Conservation (phyloP, 306 rosid species). For the Rosa chinensis region DNA sequence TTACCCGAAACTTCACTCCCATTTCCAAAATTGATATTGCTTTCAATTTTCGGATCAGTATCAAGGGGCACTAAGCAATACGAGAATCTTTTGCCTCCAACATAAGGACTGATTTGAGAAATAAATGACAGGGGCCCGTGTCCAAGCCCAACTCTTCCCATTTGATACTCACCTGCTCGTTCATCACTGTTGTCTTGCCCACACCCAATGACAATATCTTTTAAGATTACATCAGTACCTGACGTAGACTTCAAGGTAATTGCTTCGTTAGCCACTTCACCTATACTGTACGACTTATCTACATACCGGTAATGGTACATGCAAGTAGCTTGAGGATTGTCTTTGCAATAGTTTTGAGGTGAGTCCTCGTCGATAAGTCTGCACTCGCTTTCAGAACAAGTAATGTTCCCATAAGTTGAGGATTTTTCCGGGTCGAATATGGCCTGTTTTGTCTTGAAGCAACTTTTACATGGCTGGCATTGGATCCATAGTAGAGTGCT, state of each 20-base stretch:
- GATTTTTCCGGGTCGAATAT: constrained; percentile 51
- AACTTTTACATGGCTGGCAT: constrained; percentile 42
- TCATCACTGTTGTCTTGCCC: constrained; percentile 42
- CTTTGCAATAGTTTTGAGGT: not conserved
- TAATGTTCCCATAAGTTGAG: constrained; percentile 31
- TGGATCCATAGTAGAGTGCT: constrained; percentile 59
- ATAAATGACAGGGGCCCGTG: constrained; percentile 50
- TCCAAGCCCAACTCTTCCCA: constrained; percentile 55
- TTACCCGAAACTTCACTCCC: constrained; percentile 49
- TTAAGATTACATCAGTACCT: constrained; percentile 20
- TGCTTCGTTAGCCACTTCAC: constrained; percentile 45
- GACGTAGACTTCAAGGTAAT: constrained; percentile 30
- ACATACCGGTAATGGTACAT: constrained; percentile 40
- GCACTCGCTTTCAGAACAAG: constrained; percentile 47
- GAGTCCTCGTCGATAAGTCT: not conserved
- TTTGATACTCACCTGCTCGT: constrained; percentile 45
- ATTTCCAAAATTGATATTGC: constrained; percentile 46
- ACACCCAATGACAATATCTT: constrained; percentile 46
- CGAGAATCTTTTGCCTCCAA: constrained; percentile 54
- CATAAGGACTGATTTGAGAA: constrained; percentile 40
- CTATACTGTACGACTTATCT: constrained; percentile 30
- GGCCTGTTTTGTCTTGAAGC: constrained; percentile 43
- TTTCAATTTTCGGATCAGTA: constrained; percentile 37
- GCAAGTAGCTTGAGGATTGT: constrained; percentile 25
- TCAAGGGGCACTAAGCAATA: constrained; percentile 53